phyloP scores from a whole-genome alignment of 805 yeast species.

The Yamadazyma olivae region DNA sequence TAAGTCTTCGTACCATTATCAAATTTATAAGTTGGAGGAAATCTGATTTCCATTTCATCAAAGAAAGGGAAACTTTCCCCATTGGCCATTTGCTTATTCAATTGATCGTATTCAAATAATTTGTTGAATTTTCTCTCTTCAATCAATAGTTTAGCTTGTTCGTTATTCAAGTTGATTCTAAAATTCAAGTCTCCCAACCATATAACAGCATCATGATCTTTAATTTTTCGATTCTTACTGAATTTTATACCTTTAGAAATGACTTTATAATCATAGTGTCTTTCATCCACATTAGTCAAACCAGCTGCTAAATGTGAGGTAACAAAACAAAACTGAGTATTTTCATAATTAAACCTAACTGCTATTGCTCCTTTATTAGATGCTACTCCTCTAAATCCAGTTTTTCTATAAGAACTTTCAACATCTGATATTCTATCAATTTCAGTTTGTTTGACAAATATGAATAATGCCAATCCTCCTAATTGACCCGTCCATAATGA shows the following conservation, averaged over 20 bases:
- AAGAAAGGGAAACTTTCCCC: conserved; percentile 81
- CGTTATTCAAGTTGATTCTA: conserved; percentile 70
- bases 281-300: conserved; percentile 68
- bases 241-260: conserved; percentile 68
- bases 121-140: conserved; percentile 44
- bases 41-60: conserved; percentile 73
- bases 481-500: conserved; percentile 72
- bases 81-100: conserved; percentile 65
- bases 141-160: conserved; percentile 57
- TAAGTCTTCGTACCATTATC: conserved; percentile 80
- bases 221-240: conserved; percentile 43
- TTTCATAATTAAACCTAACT: conserved; percentile 61
- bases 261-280: conserved; percentile 83
- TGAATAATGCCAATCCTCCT: conserved; percentile 76
- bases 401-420: conserved; percentile 75
- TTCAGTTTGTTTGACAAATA: conserved; percentile 60
- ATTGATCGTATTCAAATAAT: conserved; percentile 73
- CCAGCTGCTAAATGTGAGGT: conserved; percentile 96
- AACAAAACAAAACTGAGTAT: conserved; percentile 72
- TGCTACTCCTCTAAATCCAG: conserved; percentile 92
- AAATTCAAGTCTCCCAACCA: conserved; percentile 96
- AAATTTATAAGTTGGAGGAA: conserved; percentile 92
- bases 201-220: conserved; percentile 80
- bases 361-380: conserved; percentile 80
- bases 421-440: conserved; percentile 54